These are phyloP conservation scores for Botrytis sinoallii DNA, from an alignment of 2,329 filamentous ascomycete species.

Conservation along the genomic window DNA sequence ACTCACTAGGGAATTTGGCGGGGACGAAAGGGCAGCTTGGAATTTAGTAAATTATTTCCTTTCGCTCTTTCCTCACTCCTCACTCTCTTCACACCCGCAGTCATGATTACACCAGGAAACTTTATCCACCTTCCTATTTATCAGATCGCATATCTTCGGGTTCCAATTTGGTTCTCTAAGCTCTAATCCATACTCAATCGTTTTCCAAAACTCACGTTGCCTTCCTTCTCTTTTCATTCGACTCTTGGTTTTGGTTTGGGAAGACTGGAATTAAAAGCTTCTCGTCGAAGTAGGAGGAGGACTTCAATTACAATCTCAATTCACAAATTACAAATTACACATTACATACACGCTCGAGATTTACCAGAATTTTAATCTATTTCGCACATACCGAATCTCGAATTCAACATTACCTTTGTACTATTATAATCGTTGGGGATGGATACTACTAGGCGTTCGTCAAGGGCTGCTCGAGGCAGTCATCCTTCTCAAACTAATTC, in stretches of 20 bases:
- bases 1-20: conserved; percentile 11
- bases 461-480: conserved; percentile 80
- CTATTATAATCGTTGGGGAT: conserved; percentile 39
- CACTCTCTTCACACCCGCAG: conserved; percentile 10
- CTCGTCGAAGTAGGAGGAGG: conserved; percentile 17
- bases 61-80: conserved; percentile 5
- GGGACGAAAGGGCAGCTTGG: conserved; percentile 12
- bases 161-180: conserved; percentile 11
- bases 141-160: conserved; percentile 11
- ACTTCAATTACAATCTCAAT: conserved; percentile 23
- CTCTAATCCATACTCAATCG: conserved; percentile 14
- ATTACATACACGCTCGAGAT: conserved; percentile 12
- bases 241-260: conserved; percentile 11
- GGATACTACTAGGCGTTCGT: conserved; percentile 74
- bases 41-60: conserved; percentile 14
- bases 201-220: background rate
- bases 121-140: conserved; percentile 5
- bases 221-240: conserved; percentile 15
- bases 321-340: conserved; percentile 14
- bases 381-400: background rate
- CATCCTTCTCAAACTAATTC: conserved; percentile 66
- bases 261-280: conserved; percentile 16
- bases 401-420: conserved; percentile 13
- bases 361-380: background rate
- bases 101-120: conserved; percentile 21